These are phyloP conservation scores for Xylaria sp. DNA, from an alignment of 2,329 filamentous ascomycete genomes.

Conservation along the genomic window DNA sequence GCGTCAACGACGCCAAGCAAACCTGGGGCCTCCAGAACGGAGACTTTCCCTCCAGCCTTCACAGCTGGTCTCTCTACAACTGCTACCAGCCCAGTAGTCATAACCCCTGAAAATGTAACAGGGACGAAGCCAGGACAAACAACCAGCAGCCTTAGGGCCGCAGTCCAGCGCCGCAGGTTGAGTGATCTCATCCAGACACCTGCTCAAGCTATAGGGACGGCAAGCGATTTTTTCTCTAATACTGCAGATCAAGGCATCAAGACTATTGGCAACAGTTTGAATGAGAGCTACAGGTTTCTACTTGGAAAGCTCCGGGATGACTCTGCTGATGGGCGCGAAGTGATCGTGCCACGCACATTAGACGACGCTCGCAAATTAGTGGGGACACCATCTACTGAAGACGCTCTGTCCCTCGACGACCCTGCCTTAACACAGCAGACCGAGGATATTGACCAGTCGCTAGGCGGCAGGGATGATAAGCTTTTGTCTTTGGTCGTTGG, in stretches of 20 bases:
- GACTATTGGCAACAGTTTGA: slow-evolving; percentile 88
- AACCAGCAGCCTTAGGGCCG: slow-evolving; percentile 57
- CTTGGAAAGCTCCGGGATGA: slow-evolving; percentile 87
- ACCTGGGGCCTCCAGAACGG: slow-evolving; percentile 61
- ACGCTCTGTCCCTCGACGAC: slow-evolving; percentile 69
- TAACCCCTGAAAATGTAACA: slow-evolving; percentile 48
- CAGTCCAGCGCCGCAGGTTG: slow-evolving; percentile 71
- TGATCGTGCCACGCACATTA: slow-evolving; percentile 83
- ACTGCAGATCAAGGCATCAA: slow-evolving; percentile 93
- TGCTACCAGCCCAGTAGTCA: slow-evolving; percentile 48
- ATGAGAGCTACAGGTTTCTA: slow-evolving; percentile 93
- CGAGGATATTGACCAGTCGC: slow-evolving; percentile 52
- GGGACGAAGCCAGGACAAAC: slow-evolving; percentile 53
- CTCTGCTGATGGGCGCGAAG: slow-evolving; percentile 60
- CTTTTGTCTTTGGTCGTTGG: slow-evolving; percentile 78
- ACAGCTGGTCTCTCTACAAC: slow-evolving; percentile 56
- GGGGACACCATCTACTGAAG: slow-evolving; percentile 73
- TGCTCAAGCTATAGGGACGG: slow-evolving; percentile 81
- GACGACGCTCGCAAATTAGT: slow-evolving; percentile 93
- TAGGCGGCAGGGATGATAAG: slow-evolving; percentile 65
- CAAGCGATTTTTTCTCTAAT: slow-evolving; percentile 84
- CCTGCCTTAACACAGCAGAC: slow-evolving; percentile 62
- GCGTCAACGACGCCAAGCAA: slow-evolving; percentile 74
- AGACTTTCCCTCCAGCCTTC: slow-evolving; percentile 69
- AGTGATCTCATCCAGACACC: slow-evolving; percentile 89